A percentile compares a stretch with the other conserved stretches of the same genome.
Evolutionary conservation across 73 alveolate genomes (phyloP).

Genomic region (Symbiodinium natans): DNA sequence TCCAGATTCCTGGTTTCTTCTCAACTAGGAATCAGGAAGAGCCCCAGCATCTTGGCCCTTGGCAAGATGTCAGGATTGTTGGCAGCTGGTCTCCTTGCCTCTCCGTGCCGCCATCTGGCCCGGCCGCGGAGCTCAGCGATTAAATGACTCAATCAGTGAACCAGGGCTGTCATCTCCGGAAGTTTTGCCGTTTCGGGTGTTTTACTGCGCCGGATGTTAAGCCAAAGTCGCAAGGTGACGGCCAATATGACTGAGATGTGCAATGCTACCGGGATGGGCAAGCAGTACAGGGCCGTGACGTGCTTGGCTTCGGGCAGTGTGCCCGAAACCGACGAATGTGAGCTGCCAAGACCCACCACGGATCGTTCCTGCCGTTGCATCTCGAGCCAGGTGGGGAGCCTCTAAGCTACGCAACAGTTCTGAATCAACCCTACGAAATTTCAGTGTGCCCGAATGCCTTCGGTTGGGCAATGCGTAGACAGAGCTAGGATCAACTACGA

Average conservation of each 20-base stretch:
- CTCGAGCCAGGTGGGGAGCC: neutral
- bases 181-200: too few relatives aligned
- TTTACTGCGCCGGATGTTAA: too few relatives aligned
- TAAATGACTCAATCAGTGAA: neutral
- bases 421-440: too few relatives aligned
- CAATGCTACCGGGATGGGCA: neutral
- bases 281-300: neutral
- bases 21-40: too few relatives aligned
- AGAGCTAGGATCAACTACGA: too few relatives aligned
- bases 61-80: neutral
- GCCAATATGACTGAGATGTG: neutral
- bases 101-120: neutral
- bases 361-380: slow-evolving; percentile 4
- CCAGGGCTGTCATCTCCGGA: too few relatives aligned
- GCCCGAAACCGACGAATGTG: neutral
- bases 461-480: too few relatives aligned
- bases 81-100: neutral
- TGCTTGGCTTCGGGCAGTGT: neutral
- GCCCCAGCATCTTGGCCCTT: too few relatives aligned
- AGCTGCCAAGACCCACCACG: neutral
- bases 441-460: too few relatives aligned
- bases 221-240: too few relatives aligned
- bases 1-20: too few relatives aligned
- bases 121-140: neutral
- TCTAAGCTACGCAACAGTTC: too few relatives aligned